Evolutionary conservation across 805 yeast species (phyloP), one percentile per base, ranked within the genome.

Genomic region (Metschnikowia lunata): DNA sequence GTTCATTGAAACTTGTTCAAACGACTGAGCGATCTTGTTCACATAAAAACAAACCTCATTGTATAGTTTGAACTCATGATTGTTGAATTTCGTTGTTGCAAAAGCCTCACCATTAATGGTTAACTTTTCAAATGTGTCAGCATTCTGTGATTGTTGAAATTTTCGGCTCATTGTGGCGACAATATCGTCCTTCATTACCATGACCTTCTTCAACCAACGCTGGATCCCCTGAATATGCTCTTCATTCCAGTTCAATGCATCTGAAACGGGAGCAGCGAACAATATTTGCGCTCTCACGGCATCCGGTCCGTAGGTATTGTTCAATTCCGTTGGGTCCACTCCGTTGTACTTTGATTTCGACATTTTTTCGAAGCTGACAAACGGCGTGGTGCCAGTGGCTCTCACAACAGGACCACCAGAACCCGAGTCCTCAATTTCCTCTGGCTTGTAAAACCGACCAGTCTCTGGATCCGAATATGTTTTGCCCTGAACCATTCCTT

Each of bases 401-500:
- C 58, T 72, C 8, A 85, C 71, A 4, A 62, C 52, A 2, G 84
- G 83, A 2, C 61, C 62, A 0, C 51, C 54, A 0, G 74, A 63
- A 40, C 70, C 66, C 0, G 67, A 44, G 3, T 62, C 34, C 33
- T 76, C 82, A 10, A 87, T 60, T 54, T 93, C 97, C 1, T 83
- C 81, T 0, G 95, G 91, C 54, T 80, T 87, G 51, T 93, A 68
- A 61, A 85, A 91, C 45, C 82, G 67, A 0, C 91, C 93, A 28
- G 76, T 83, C 0, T 61, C 64, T 3, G 96, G 93, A 51, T 90
- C 83, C 7, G 72, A 69, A 54, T 61, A 86, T 0, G 99, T 93
- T 57, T 79, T 81, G 3, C 97, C 98, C 49, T 91, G 97, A 4
- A 93, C 99, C 99, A 93, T 93, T 13, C 99, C 99, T 62, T 91